These are phyloP conservation scores for Populus hybrid DNA, from an alignment of 441 rosid species.

Conservation along the genomic window DNA sequence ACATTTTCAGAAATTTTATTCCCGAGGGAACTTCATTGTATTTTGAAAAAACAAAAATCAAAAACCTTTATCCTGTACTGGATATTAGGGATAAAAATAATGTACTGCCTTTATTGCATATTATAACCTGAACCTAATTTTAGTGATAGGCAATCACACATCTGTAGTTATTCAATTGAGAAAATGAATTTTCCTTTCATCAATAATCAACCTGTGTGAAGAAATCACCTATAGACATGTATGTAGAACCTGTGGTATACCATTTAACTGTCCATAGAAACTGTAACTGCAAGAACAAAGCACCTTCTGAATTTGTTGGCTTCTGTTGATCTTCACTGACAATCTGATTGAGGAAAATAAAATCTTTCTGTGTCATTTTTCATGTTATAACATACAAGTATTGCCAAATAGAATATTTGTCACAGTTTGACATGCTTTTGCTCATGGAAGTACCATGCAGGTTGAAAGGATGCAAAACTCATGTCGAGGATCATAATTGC, in stretches of 20 bases:
- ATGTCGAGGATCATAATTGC: constrained; percentile 17
- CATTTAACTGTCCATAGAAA: neutral
- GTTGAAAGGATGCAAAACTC: constrained; percentile 24
- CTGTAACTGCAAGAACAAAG: neutral
- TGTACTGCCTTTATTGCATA: neutral
- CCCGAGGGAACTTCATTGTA: neutral
- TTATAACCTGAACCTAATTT: neutral
- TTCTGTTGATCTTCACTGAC: neutral
- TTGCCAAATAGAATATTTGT: constrained; percentile 1
- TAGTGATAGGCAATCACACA: neutral
- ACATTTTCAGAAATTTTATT: neutral
- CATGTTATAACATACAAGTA: neutral
- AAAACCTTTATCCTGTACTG: no score
- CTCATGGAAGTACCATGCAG: constrained; percentile 22
- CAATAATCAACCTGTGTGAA: neutral
- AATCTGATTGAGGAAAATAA: neutral
- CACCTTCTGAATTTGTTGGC: neutral
- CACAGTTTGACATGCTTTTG: constrained; percentile 19
- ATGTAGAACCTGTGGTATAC: neutral
- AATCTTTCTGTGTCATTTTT: neutral
- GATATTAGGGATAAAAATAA: no score
- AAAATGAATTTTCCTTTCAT: constrained; percentile 1
- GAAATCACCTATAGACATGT: neutral
- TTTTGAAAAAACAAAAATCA: neutral
- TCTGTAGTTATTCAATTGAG: neutral